phyloP scores from a whole-genome alignment of 2,329 filamentous ascomycete genomes.

The Fragosphaeria purpurea region DNA sequence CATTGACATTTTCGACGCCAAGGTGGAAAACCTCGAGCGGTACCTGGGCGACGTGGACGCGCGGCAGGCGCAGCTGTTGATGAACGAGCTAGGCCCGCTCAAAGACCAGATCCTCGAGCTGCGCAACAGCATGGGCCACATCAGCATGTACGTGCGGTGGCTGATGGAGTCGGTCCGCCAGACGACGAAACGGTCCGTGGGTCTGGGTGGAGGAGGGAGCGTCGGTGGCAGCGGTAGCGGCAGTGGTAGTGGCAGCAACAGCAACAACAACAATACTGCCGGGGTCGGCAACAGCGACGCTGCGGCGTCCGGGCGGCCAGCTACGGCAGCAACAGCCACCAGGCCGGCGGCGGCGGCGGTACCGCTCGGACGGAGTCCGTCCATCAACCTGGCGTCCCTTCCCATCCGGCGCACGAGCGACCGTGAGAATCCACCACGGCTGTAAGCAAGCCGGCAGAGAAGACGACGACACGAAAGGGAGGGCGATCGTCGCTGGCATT shows the following conservation, averaged over 20 bases:
- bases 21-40: slow-evolving; percentile 47
- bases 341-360: no score
- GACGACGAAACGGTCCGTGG: slow-evolving; percentile 8
- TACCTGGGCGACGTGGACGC: slow-evolving; percentile 49
- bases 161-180: slow-evolving; percentile 30
- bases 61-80: slow-evolving; percentile 49
- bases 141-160: slow-evolving; percentile 51
- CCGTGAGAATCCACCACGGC: slow-evolving; percentile 12
- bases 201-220: background rate
- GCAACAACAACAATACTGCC: background rate
- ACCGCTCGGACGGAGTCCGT: background rate
- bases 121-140: slow-evolving; percentile 45
- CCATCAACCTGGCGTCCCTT: background rate
- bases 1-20: slow-evolving; percentile 42
- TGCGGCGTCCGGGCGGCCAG: background rate
- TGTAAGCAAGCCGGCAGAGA: slow-evolving; percentile 2
- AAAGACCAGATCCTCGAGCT: slow-evolving; percentile 54
- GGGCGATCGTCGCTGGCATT: no score
- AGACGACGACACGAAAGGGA: no score
- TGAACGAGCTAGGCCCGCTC: slow-evolving; percentile 52
- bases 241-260: background rate
- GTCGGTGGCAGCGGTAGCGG: background rate
- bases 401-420: slow-evolving; percentile 10
- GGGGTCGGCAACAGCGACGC: background rate
- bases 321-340: background rate